Conservation (phyloP, 2,329 filamentous ascomycete genomes). For the Fusarium nisikadoi region DNA sequence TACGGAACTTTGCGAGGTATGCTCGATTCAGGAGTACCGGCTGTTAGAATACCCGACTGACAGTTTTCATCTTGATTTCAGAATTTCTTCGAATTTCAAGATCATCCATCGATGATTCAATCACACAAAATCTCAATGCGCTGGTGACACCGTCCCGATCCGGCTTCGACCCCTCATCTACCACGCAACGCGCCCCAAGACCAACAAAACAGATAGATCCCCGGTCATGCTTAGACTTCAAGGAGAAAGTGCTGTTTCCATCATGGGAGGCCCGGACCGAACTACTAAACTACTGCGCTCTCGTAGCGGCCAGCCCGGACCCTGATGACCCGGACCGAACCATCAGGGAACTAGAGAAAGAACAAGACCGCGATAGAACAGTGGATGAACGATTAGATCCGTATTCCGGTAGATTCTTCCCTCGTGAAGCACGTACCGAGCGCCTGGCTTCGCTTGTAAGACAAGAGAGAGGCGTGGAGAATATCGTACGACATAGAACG, state of each 20-base stretch:
- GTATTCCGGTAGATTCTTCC: slow-evolving; percentile 86
- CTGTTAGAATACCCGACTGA: not conserved
- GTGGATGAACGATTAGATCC: slow-evolving; percentile 93
- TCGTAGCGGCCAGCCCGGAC: not conserved
- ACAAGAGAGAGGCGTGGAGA: slow-evolving; percentile 80
- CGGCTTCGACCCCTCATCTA: slow-evolving; percentile 76
- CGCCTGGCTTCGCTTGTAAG: slow-evolving; percentile 77
- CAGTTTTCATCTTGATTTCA: slow-evolving; percentile 50
- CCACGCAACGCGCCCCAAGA: not conserved
- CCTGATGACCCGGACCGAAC: not conserved
- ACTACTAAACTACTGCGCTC: not conserved
- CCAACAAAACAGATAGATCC: not conserved
- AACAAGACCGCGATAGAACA: slow-evolving; percentile 56
- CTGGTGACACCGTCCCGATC: slow-evolving; percentile 77
- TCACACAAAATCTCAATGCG: slow-evolving; percentile 91
- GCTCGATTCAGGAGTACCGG: slow-evolving; percentile 23
- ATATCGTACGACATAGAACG: slow-evolving; percentile 81
- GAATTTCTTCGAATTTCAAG: slow-evolving; percentile 93
- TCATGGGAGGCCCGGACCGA: not conserved
- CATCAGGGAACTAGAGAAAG: not conserved
- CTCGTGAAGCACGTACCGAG: slow-evolving; percentile 82
- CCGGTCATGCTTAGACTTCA: slow-evolving; percentile 70
- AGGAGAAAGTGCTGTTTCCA: slow-evolving; percentile 54
- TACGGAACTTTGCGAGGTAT: slow-evolving; percentile 74
- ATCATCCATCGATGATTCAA: slow-evolving; percentile 86